These are phyloP conservation scores for Pseudomonodictys pantanalensis DNA, from an alignment of 495 filamentous ascomycete genomes.

Conservation along the genomic window DNA sequence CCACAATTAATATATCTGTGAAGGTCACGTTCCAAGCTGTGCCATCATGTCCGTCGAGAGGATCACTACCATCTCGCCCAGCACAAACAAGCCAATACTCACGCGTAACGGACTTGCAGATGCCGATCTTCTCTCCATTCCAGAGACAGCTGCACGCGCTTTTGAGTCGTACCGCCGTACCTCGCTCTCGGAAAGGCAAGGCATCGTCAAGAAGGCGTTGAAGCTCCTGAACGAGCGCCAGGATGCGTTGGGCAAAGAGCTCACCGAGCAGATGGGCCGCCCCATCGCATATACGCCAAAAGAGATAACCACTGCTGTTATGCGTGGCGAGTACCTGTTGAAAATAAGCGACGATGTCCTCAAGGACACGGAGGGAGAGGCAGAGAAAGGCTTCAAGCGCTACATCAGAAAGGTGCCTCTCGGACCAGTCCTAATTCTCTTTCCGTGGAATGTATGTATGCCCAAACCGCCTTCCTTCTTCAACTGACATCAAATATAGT, in stretches of 20 bases:
- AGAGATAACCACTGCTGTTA: conserved; percentile 78
- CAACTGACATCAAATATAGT: conserved; percentile 50
- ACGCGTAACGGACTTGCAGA: conserved; percentile 67
- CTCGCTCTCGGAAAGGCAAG: conserved; percentile 63
- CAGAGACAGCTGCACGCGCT: conserved; percentile 62
- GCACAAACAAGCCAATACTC: conserved; percentile 73
- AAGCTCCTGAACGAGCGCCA: conserved; percentile 62
- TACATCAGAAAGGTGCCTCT: conserved; percentile 84
- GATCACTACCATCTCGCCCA: conserved; percentile 85
- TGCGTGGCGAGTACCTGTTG: conserved; percentile 74
- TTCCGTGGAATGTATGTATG: conserved; percentile 85
- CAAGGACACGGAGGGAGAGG: conserved; percentile 71
- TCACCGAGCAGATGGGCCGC: conserved; percentile 92
- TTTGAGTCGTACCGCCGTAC: conserved; percentile 68
- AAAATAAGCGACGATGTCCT: conserved; percentile 73
- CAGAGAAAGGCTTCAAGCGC: conserved; percentile 80
- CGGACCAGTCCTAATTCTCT: conserved; percentile 80
- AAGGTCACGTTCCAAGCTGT: conserved; percentile 12
- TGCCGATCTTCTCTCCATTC: conserved; percentile 63
- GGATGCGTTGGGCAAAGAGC: conserved; percentile 76
- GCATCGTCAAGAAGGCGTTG: conserved; percentile 73
- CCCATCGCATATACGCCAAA: conserved; percentile 80
- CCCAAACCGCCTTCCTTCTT: conserved; percentile 3
- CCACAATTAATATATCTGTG: conserved; percentile 19
- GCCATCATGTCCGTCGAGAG: conserved; percentile 71